Evolutionary conservation across 192 early-diverging fungal genomes (phyloP), one percentile per base, ranked within the genome.

Genomic region (Entrophospora sp.): DNA sequence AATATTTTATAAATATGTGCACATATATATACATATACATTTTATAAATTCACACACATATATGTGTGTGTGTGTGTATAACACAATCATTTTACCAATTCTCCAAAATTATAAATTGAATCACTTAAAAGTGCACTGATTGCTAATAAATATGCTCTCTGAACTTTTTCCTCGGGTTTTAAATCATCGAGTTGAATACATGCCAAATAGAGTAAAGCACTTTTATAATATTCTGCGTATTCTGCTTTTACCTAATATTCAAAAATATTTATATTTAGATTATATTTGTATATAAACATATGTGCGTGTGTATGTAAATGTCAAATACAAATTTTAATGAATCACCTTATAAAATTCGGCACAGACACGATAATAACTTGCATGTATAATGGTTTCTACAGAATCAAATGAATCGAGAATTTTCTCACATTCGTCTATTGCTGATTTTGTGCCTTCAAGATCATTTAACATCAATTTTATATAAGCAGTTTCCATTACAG

Each of bases 71-170:
- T 38, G 6, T 14, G 12, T 14, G 8, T 2, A 0, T 16, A n/a
- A n/a, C n/a, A n/a, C n/a, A n/a, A n/a, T 43, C 55, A 69, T 45
- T 77, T 80, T 77, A 98, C 87, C 77, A 99, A 76, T 70, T 97
- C 94, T 46, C 97, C 97, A 89, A 99, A 99, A 79, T 98, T 98
- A 79, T 99, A 99, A 42, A 99, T 89, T 16, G 84, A 92, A 52
- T 96, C 93, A 22, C 96, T 95, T 5, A 99, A 79, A 40, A 99
- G 70, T 3, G 96, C 97, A 4, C 90, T 85, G 32, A 99, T 81
- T 0, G 90, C 74, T 69, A 99, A 77, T 66, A 98, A 95, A 69
- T 91, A 89, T 10, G 96, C 97, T 31, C 95, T 82, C 71, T 92
- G 89, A n/a, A 78, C 77, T 56, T 87, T 89, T 72, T 99, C 95